phyloP scores from a whole-genome alignment of 345 rosid genomes.

The Hibiscus trionum region DNA sequence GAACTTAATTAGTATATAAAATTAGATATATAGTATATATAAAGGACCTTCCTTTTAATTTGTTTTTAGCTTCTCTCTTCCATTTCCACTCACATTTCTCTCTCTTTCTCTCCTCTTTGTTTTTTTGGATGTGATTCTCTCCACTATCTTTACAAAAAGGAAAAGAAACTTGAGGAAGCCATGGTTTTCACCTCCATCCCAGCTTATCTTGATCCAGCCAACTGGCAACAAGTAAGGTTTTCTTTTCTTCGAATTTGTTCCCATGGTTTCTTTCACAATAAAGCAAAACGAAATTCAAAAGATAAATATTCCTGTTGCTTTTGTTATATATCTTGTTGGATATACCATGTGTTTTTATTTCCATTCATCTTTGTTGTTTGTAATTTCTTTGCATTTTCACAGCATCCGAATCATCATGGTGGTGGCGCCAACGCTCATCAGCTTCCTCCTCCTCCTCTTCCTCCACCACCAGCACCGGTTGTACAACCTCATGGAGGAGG shows the following conservation, averaged over 20 bases:
- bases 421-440: slow-evolving; percentile 32
- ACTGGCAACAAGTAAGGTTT: slow-evolving; percentile 86
- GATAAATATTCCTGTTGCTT: slow-evolving; percentile 36
- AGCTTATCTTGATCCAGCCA: slow-evolving; percentile 94
- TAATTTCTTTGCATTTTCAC: slow-evolving; percentile 17
- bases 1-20: background rate
- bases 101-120: background rate
- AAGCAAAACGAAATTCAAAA: slow-evolving; percentile 27
- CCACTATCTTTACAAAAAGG: slow-evolving; percentile 31
- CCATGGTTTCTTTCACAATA: slow-evolving; percentile 20
- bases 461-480: slow-evolving; percentile 18
- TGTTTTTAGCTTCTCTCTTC: slow-evolving; percentile 33
- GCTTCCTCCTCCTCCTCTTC: slow-evolving; percentile 33
- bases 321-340: slow-evolving; percentile 34
- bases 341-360: slow-evolving; percentile 44
- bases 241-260: background rate
- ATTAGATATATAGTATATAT: slow-evolving; percentile 17
- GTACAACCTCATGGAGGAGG: slow-evolving; percentile 54
- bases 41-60: slow-evolving; percentile 67
- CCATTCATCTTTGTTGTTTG: background rate
- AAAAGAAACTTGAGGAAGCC: slow-evolving; percentile 40
- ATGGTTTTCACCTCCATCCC: slow-evolving; percentile 92
- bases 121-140: slow-evolving; percentile 42
- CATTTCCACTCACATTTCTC: slow-evolving; percentile 24
- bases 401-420: slow-evolving; percentile 37